phyloP scores from a whole-genome alignment of 768 basidiomycete genomes.

The Tulasnella sp. region DNA sequence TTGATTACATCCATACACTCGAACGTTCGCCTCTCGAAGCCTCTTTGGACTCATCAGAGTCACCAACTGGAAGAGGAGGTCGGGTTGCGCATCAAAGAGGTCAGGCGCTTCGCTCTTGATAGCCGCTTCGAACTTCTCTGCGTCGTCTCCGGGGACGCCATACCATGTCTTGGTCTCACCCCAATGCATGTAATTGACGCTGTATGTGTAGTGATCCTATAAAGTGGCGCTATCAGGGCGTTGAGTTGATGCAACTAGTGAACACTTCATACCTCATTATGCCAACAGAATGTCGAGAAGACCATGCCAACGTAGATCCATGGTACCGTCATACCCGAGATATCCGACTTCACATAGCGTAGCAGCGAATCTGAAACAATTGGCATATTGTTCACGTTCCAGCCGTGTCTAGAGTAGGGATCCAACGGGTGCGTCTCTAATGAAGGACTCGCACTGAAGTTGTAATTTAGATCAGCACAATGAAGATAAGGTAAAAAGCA shows the following conservation, averaged over 20 bases:
- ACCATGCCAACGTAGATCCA: conserved; percentile 99
- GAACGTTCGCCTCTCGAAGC: conserved; percentile 77
- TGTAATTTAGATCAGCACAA: conserved; percentile 10
- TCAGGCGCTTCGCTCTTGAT: conserved; percentile 94
- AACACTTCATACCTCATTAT: conserved; percentile 68
- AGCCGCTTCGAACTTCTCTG: conserved; percentile 91
- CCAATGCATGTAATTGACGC: conserved; percentile 64
- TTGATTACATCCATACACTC: conserved; percentile 91
- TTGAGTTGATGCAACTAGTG: conserved; percentile 46
- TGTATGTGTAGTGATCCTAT: conserved; percentile 13
- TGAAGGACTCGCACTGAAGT: conserved; percentile 89
- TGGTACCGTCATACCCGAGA: conserved; percentile 98
- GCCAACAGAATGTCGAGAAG: conserved; percentile 99
- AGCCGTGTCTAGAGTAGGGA: conserved; percentile 78
- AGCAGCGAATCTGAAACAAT: conserved; percentile 87
- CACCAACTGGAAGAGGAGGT: conserved; percentile 92
- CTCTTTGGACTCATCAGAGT: conserved; percentile 94
- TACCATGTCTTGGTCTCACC: conserved; percentile 99
- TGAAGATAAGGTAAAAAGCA: not conserved
- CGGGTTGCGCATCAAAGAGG: conserved; percentile 94
- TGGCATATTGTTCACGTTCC: conserved; percentile 97
- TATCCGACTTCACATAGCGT: conserved; percentile 96
- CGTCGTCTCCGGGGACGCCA: conserved; percentile 90
- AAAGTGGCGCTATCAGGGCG: not conserved
- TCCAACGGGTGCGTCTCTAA: conserved; percentile 87